Conservation (phyloP, 805 yeast species). For the Pichia manshurica region DNA sequence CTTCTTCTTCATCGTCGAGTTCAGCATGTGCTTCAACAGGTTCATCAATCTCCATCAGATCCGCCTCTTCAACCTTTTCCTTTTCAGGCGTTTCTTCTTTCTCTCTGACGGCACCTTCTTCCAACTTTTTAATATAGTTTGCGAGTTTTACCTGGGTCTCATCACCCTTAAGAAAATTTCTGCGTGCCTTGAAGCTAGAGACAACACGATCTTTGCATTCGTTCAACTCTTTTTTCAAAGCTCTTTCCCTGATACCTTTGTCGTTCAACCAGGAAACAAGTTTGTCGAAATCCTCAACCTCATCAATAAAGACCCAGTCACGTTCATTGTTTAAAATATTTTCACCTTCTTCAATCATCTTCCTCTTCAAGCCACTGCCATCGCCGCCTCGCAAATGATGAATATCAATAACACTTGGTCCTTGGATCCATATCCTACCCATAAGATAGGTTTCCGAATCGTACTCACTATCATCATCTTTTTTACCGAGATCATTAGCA, state of each 20-base stretch:
- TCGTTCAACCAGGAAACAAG: conserved; percentile 65
- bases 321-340: conserved; percentile 44
- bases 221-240: conserved; percentile 55
- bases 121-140: conserved; percentile 32
- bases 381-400: conserved; percentile 35
- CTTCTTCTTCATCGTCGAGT: conserved; percentile 10
- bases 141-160: conserved; percentile 36
- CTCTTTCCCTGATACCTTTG: conserved; percentile 69
- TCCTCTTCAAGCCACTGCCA: conserved; percentile 43
- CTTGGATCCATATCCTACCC: conserved; percentile 90
- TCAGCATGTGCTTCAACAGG: conserved; percentile 13
- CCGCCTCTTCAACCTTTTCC: background rate
- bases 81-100: conserved; percentile 25
- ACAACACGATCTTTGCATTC: conserved; percentile 47
- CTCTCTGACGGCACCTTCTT: conserved; percentile 30
- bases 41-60: background rate
- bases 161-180: conserved; percentile 45
- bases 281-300: conserved; percentile 47
- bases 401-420: conserved; percentile 58
- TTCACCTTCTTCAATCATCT: conserved; percentile 55
- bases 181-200: conserved; percentile 53
- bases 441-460: conserved; percentile 58
- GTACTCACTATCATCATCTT: conserved; percentile 39
- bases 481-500: conserved; percentile 25
- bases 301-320: conserved; percentile 72